A percentile compares a stretch with the other conserved stretches of the same genome.
Conservation (phyloP, 257 asterid genomes). For the Thymus quinquecostatus region DNA sequence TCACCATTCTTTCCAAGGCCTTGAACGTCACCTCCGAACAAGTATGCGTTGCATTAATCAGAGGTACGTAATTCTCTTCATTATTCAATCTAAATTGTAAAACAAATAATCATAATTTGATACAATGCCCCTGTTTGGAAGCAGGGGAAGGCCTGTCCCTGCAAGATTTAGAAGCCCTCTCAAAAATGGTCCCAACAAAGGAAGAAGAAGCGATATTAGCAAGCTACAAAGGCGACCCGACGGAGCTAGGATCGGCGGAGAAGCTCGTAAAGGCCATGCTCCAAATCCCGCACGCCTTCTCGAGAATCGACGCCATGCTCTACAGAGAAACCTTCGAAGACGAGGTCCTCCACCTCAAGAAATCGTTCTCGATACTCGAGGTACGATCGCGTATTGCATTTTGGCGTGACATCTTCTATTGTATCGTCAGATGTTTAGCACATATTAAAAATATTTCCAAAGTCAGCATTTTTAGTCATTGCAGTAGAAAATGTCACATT, state of each 20-base stretch:
- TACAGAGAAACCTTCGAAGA: constrained; percentile 85
- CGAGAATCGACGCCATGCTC: constrained; percentile 88
- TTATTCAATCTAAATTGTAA: too few species aligned
- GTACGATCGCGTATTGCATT: constrained; percentile 34
- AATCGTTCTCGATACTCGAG: constrained; percentile 89
- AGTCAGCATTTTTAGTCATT: too few species aligned
- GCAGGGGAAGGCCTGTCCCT: constrained; percentile 83
- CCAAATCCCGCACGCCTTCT: constrained; percentile 73
- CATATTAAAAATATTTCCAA: too few species aligned
- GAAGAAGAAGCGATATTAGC: constrained; percentile 81
- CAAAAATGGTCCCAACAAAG: constrained; percentile 86
- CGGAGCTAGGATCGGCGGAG: constrained; percentile 85
- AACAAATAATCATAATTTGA: background rate
- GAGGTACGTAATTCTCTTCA: constrained; percentile 43
- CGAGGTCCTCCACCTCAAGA: constrained; percentile 79
- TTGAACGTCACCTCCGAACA: constrained; percentile 74
- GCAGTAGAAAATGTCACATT: too few species aligned
- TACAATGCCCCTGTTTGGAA: background rate
- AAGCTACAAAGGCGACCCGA: constrained; percentile 67
- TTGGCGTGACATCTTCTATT: too few species aligned
- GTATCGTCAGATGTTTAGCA: too few species aligned
- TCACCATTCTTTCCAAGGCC: constrained; percentile 88
- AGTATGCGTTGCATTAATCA: constrained; percentile 72
- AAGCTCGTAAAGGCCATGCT: constrained; percentile 76
- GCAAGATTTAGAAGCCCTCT: constrained; percentile 87